phyloP scores from a whole-genome alignment of 78 protist species.

The Emiliania huxleyi region DNA sequence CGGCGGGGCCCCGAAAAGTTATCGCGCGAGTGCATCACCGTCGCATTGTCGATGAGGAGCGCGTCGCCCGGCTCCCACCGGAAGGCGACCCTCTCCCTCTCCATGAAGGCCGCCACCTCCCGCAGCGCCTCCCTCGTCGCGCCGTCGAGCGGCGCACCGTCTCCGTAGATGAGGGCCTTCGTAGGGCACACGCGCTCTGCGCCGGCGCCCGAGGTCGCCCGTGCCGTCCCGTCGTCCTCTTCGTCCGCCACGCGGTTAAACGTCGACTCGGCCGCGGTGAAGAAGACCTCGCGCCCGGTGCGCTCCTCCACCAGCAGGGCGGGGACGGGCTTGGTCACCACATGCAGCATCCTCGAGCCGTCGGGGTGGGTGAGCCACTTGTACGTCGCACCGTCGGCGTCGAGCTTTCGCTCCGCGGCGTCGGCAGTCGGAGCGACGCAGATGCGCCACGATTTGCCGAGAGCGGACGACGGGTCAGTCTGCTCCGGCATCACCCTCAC shows the following conservation, averaged over 20 bases:
- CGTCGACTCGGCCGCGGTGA: background rate
- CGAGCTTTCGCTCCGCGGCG: background rate
- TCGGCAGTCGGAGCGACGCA: background rate
- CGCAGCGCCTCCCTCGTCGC: background rate
- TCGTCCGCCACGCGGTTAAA: too few relatives aligned
- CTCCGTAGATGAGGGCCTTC: background rate
- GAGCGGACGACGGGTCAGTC: background rate
- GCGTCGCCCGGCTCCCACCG: background rate
- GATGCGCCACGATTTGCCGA: constrained; percentile 12
- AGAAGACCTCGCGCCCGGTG: background rate
- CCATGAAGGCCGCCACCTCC: background rate
- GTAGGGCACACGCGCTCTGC: background rate
- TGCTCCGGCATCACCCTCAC: background rate
- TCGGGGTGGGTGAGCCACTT: background rate
- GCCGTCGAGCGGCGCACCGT: background rate
- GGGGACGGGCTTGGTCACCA: background rate
- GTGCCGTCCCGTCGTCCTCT: too few relatives aligned
- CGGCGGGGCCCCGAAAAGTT: background rate
- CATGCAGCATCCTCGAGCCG: background rate
- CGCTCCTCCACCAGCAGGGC: background rate
- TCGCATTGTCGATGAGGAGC: background rate
- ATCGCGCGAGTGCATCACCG: background rate
- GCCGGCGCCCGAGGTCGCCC: background rate
- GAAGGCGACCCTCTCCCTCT: background rate
- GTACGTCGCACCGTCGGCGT: background rate